phyloP scores from a whole-genome alignment of 768 basidiomycete genomes.

The Myochromella boudieri region DNA sequence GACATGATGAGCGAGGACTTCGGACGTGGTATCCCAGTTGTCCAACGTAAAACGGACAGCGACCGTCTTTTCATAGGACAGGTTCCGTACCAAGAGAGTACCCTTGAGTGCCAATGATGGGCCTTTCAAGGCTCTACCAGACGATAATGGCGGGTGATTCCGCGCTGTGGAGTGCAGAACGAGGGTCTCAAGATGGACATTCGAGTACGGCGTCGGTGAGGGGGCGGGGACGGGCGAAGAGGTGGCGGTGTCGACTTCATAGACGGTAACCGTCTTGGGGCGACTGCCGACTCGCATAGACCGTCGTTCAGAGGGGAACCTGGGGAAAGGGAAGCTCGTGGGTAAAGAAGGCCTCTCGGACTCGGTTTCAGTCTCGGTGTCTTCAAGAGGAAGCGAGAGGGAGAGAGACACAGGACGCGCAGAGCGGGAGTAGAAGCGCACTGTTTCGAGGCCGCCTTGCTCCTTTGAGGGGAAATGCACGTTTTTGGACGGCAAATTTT shows the following conservation, averaged over 20 bases:
- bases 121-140: too few relatives aligned
- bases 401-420: constrained; percentile 67
- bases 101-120: constrained; percentile 53
- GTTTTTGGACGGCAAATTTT: constrained; percentile 54
- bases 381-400: constrained; percentile 27
- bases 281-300: not conserved
- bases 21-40: constrained; percentile 90
- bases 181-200: constrained; percentile 32
- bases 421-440: constrained; percentile 61
- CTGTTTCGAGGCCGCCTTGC: constrained; percentile 57
- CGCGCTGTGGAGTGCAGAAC: constrained; percentile 14
- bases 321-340: not conserved
- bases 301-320: constrained; percentile 26
- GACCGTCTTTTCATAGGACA: constrained; percentile 85
- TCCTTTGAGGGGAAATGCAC: constrained; percentile 84
- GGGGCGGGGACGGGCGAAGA: constrained; percentile 28
- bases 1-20: constrained; percentile 61
- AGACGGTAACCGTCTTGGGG: constrained; percentile 2
- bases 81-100: constrained; percentile 79
- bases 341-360: constrained; percentile 27
- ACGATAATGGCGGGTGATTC: constrained; percentile 12
- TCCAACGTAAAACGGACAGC: constrained; percentile 89
- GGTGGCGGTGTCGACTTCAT: constrained; percentile 20
- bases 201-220: constrained; percentile 20
- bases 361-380: constrained; percentile 49